Evolutionary conservation across 139 green algal species (phyloP).

Genomic region (Mesostigma viride): DNA sequence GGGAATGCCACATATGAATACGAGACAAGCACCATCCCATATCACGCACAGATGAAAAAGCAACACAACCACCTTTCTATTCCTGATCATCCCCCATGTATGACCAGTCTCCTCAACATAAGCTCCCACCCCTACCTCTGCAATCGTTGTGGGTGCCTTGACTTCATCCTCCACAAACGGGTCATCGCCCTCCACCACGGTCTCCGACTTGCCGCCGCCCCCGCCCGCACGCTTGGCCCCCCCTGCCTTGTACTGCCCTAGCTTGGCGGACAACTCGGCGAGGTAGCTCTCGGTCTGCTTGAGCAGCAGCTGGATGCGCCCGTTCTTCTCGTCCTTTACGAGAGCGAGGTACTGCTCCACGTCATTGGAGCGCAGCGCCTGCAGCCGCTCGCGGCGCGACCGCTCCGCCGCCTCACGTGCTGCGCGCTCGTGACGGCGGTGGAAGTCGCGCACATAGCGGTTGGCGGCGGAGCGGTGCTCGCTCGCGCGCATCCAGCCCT

Average conservation of each 20-base stretch:
- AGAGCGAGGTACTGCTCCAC: conserved; percentile 64
- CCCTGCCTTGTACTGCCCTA: conserved; percentile 3
- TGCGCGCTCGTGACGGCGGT: conserved; percentile 19
- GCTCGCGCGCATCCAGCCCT: background rate
- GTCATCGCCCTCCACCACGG: too few relatives aligned
- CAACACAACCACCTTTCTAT: too few relatives aligned
- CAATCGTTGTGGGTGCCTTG: too few relatives aligned
- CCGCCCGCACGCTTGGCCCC: background rate
- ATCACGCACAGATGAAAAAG: too few relatives aligned
- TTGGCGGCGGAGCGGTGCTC: conserved; percentile 2
- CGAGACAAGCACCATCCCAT: too few relatives aligned
- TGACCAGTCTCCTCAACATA: too few relatives aligned
- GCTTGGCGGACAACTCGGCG: conserved; percentile 56
- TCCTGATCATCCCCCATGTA: too few relatives aligned
- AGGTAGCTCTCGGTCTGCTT: conserved; percentile 90
- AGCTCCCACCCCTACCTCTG: too few relatives aligned
- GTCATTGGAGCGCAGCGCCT: conserved; percentile 56
- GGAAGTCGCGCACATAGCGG: conserved; percentile 17
- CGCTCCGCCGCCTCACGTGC: conserved; percentile 9
- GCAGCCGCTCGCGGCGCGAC: conserved; percentile 34
- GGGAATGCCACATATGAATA: background rate
- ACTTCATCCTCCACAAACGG: too few relatives aligned
- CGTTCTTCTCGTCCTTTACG: conserved; percentile 28
- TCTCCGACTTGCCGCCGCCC: conserved; percentile 6
- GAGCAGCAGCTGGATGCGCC: conserved; percentile 36